A percentile compares a stretch with the other conserved stretches of the same genome.
Evolutionary conservation across 2,329 filamentous ascomycete species (phyloP).

Genomic region (Cordyceps militaris): DNA sequence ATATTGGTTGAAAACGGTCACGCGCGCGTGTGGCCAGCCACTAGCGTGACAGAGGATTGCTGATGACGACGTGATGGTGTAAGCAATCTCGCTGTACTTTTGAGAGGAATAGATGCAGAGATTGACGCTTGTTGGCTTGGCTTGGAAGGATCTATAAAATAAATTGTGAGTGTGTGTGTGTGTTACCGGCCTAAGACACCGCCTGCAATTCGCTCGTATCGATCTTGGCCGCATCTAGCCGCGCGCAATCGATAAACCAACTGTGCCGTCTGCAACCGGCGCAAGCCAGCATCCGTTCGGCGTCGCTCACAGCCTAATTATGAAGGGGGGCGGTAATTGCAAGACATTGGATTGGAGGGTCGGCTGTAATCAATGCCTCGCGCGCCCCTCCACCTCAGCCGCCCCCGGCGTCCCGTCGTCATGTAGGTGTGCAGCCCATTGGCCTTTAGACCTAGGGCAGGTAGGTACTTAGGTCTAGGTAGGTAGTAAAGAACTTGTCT

Average conservation of each 20-base stretch:
- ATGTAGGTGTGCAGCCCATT: background rate
- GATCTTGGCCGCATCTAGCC: constrained; percentile 3
- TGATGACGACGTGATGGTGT: background rate
- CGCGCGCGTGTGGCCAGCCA: constrained; percentile 5
- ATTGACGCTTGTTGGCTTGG: too few relatives aligned
- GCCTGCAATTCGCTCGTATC: background rate
- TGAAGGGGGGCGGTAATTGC: background rate
- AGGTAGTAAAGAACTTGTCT: background rate
- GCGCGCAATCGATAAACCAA: constrained; percentile 17
- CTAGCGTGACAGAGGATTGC: background rate
- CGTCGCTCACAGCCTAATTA: background rate
- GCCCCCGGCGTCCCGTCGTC: background rate
- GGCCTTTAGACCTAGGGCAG: too few relatives aligned
- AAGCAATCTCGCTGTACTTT: background rate
- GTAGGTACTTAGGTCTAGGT: too few relatives aligned
- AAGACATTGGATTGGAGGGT: constrained; percentile 6
- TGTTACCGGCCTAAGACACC: too few relatives aligned
- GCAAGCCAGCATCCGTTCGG: too few relatives aligned
- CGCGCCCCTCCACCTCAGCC: background rate
- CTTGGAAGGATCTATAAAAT: too few relatives aligned
- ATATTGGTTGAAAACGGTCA: constrained; percentile 9
- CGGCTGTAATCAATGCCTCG: background rate
- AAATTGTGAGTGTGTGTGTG: too few relatives aligned
- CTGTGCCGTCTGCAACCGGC: constrained; percentile 25
- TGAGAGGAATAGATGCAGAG: background rate